Conservation (phyloP, 495 filamentous ascomycete genomes). For the Amniculicola lignicola region DNA sequence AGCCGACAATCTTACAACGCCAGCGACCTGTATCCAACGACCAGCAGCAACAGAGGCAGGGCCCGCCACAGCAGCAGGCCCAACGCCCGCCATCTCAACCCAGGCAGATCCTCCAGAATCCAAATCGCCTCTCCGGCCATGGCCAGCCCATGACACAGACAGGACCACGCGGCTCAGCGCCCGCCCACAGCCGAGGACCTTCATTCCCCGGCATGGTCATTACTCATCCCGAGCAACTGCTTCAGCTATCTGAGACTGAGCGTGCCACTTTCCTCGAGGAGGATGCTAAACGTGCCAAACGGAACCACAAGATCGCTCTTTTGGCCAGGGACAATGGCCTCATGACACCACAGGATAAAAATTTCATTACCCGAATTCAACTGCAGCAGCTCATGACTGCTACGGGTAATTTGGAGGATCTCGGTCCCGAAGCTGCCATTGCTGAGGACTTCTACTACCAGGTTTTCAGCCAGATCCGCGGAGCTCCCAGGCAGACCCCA, state of each 20-base stretch:
- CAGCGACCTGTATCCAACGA: slow-evolving; percentile 43
- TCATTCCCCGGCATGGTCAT: slow-evolving; percentile 50
- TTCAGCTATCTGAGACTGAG: slow-evolving; percentile 72
- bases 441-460: slow-evolving; percentile 98
- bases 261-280: slow-evolving; percentile 77
- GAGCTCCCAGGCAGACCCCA: slow-evolving; percentile 78
- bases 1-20: slow-evolving; percentile 50
- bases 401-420: slow-evolving; percentile 78
- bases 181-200: slow-evolving; percentile 38
- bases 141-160: slow-evolving; percentile 36
- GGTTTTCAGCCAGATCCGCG: slow-evolving; percentile 89
- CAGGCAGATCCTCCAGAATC: slow-evolving; percentile 51
- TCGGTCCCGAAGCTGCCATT: slow-evolving; percentile 72
- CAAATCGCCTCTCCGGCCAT: slow-evolving; percentile 44
- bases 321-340: slow-evolving; percentile 92
- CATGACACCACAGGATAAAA: slow-evolving; percentile 99
- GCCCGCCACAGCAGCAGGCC: slow-evolving; percentile 40
- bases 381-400: slow-evolving; percentile 92
- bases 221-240: slow-evolving; percentile 70
- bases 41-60: slow-evolving; percentile 28
- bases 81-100: slow-evolving; percentile 45
- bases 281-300: slow-evolving; percentile 91
- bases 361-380: slow-evolving; percentile 97
- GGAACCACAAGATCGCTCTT: slow-evolving; percentile 96
- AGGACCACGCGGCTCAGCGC: slow-evolving; percentile 35